Conservation (phyloP, 306 rosid species). For the Pueraria montana region DNA sequence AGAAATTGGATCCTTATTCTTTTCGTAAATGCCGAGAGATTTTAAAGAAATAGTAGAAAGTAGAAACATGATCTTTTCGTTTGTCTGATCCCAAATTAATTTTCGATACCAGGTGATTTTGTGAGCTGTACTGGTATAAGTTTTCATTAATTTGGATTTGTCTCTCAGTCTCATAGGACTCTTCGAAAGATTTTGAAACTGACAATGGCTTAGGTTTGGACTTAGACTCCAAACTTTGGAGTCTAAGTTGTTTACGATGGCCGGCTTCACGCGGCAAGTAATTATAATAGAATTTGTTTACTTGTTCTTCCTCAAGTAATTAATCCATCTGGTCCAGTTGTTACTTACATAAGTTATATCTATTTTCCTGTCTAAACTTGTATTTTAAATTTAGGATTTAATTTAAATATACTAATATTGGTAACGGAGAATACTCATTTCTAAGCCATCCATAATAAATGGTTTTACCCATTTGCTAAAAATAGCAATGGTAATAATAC, state of each 20-base stretch:
- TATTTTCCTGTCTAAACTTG: too few species aligned
- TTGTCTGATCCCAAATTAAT: background rate
- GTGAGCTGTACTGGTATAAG: background rate
- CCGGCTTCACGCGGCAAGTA: slow-evolving; percentile 29
- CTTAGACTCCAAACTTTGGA: too few species aligned
- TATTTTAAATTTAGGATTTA: too few species aligned
- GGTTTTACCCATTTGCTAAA: too few species aligned
- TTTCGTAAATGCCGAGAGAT: background rate
- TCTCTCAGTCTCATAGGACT: background rate
- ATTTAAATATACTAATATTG: too few species aligned
- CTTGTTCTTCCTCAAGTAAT: too few species aligned
- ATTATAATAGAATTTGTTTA: background rate
- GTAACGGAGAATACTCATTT: too few species aligned
- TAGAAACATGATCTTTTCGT: background rate
- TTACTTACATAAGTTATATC: too few species aligned
- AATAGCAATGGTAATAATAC: too few species aligned
- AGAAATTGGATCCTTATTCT: background rate
- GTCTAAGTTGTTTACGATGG: background rate
- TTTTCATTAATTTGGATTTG: background rate
- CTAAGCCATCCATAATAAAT: too few species aligned
- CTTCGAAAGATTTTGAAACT: background rate
- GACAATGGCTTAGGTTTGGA: background rate
- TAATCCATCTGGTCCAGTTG: too few species aligned
- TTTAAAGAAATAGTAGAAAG: background rate
- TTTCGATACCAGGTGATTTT: background rate